Base-by-base conservation (phyloP, 2,329 filamentous ascomycete species). In the Stemphylium lycopersici region DNA sequence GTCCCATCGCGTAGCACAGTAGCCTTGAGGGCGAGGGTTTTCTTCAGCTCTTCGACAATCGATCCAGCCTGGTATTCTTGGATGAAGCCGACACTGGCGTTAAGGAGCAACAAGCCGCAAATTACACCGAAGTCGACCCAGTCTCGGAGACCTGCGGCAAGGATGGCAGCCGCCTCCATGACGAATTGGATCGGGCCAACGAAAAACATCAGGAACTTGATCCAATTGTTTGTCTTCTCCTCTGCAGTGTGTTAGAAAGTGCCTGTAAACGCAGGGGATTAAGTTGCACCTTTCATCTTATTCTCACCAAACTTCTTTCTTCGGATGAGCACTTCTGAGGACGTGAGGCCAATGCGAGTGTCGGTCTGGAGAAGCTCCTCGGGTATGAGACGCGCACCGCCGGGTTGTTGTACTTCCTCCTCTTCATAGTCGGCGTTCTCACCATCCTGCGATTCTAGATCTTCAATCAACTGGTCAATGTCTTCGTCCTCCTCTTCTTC, bases 91-190 rank as follows among this genome's bases (percentile, higher is more conserved):
- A 96, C 91, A 61, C 79, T 80, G 37, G 91, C 91, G 80, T 96
- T 96, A 62, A 96, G 88, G 63, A 96, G 75, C 8, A 96, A 84
- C 45, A 96, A 83, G 71, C 80, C 91, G 76, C 89, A 91, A 66
- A 96, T 96, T 71, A 96, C 91, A 82, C 90, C 91, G 71, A 96
- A 93, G 80, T 96, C 91, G 62, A 96, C 89, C 91, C 91, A 96
- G 70, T 95, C 90, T 77, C 90, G 78, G 37, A 96, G 85, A 86
- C 90, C 90, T 58, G 89, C 90, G 73, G 91, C 91, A 55, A 96
- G 84, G 70, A 93, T 81, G 65, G 89, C 89, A 58, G 90, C 90
- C 77, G 86, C 64, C 87, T 93, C 90, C 91, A 96, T 96, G 74
- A 96, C 91, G 77, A 93, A 93, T 76, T 96, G 91, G 64, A 96